Evolutionary conservation across 805 yeast genomes (phyloP), one percentile per base, ranked within the genome.

Genomic region (Ogataea thermomethanolica): DNA sequence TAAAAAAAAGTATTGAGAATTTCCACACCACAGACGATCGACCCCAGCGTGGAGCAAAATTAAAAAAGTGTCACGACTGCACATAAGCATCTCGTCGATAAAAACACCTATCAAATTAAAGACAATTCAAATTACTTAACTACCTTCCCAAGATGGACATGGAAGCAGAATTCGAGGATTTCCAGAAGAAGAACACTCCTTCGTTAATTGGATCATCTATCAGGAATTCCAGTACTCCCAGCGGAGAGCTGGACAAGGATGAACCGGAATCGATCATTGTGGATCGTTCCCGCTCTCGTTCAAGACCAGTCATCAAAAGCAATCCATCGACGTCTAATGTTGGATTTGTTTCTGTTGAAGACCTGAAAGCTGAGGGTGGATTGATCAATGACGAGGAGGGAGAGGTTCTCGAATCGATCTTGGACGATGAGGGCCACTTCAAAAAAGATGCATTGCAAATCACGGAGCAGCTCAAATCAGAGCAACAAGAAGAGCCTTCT

Each of bases 341-440:
- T 14, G 52, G 47, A 8, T 51, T 52, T 20, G 44, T 54, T n/a
- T 50, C 65, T 2, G 56, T 68, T 17, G 65, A 54, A 17, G 67
- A 69, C 13, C 51, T 67, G 23, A 58, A 51, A 13, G 63, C 57
- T 7, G 74, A 77, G 32, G 75, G 81, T 28, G 81, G 81, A 3
- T 60, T 79, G 6, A 56, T 78, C 50, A 75, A 74, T 46, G 81
- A 74, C 35, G 83, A 78, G 39, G 81, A 74, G 45, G 77, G 71
- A 45, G 80, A 71, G 49, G 74, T 70, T 46, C 70, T 79, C 49
- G 79, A 71, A 20, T 59, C 65, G 14, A 65, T 76, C 34, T 59
- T 79, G 52, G 83, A 79, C 50, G 66, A 67, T 9, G 65, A 67
- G 33, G 86, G 84, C 1, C 67, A 71, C 35, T 64, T 78, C 34